Evolutionary conservation across 1,284 basidiomycete species (phyloP).

Genomic region (Sanghuangporus baumii): DNA sequence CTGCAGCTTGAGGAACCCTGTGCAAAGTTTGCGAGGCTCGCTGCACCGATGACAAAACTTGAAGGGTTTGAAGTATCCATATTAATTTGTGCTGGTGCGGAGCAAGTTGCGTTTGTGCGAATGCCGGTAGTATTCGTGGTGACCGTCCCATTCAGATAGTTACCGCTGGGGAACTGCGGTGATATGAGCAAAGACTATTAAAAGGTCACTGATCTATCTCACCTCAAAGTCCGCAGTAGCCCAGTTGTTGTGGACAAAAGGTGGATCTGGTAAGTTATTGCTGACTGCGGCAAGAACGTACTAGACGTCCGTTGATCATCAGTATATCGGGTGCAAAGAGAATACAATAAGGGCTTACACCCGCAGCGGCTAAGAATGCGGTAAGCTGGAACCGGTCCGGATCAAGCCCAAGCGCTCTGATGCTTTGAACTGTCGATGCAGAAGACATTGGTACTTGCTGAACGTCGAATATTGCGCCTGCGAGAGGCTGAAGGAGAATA

Average conservation of each 20-base stretch:
- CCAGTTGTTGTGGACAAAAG: slow-evolving; percentile 46
- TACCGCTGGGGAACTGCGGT: slow-evolving; percentile 32
- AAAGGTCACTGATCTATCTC: background rate
- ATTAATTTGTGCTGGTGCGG: slow-evolving; percentile 27
- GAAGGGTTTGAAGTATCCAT: slow-evolving; percentile 13
- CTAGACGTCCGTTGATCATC: slow-evolving; percentile 24
- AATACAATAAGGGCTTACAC: slow-evolving; percentile 33
- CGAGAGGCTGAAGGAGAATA: slow-evolving; percentile 48
- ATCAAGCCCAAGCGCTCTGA: slow-evolving; percentile 36
- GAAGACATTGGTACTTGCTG: slow-evolving; percentile 32
- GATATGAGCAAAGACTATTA: background rate
- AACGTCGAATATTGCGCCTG: slow-evolving; percentile 51
- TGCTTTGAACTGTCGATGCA: slow-evolving; percentile 35
- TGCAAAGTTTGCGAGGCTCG: too few species aligned
- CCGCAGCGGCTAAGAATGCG: slow-evolving; percentile 53
- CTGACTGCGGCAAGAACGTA: slow-evolving; percentile 32
- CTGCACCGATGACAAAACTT: too few species aligned
- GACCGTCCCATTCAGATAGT: slow-evolving; percentile 45
- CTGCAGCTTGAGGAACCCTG: slow-evolving; percentile 32
- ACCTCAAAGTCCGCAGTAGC: slow-evolving; percentile 46
- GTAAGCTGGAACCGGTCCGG: slow-evolving; percentile 39
- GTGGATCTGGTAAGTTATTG: slow-evolving; percentile 43
- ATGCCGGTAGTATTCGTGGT: slow-evolving; percentile 49
- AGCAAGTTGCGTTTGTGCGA: slow-evolving; percentile 42
- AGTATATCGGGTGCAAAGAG: slow-evolving; percentile 16